Base-by-base conservation (phyloP, 805 yeast species). In the Metschnikowia similis region DNA sequence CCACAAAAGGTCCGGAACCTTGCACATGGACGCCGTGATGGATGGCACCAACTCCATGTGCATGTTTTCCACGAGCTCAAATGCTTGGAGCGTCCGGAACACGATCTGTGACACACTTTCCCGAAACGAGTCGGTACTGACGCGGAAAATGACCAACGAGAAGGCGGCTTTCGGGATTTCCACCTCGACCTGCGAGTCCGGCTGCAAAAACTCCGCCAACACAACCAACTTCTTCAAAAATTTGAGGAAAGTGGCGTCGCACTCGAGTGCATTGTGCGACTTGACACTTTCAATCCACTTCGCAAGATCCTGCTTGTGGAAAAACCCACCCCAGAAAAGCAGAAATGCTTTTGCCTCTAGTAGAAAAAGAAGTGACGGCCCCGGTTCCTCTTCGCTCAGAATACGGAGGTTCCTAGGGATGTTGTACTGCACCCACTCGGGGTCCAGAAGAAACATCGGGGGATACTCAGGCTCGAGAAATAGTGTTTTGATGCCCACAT, bases 151-250 rank as follows among this genome's bases (percentile, higher is more conserved):
- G 45, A 41, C 45, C 3, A 6, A 9, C 4, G 30, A 21, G n/a
- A 41, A 31, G n/a, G 37, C n/a, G 10, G 13, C 34, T 41, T 21
- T 41, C 21, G 30, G 30, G 35, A 41, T 21, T 34, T 27, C 31
- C 13, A 21, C n/a, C 16, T 41, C 35, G 11, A 21, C 13, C 17
- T 29, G 26, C 29, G n/a, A 21, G 28, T 13, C 21, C 13, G 37
- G 45, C 37, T 41, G 37, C 37, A 41, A 32, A 26, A 32, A 21
- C 16, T 41, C 45, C 10, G 37, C 45, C 36, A 41, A 41, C 13
- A 32, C 21, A 16, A 41, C 21, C 45, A 41, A 41, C 10, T 26
- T 31, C 7, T 32, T 41, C 30, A 41, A 3, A 14, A 41, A 32
- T 21, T 16, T 17, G 8, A 34, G 17, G 8, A 14, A 27, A 5